phyloP scores from a whole-genome alignment of 1,284 basidiomycete species.

The Malassezia slooffiae region DNA sequence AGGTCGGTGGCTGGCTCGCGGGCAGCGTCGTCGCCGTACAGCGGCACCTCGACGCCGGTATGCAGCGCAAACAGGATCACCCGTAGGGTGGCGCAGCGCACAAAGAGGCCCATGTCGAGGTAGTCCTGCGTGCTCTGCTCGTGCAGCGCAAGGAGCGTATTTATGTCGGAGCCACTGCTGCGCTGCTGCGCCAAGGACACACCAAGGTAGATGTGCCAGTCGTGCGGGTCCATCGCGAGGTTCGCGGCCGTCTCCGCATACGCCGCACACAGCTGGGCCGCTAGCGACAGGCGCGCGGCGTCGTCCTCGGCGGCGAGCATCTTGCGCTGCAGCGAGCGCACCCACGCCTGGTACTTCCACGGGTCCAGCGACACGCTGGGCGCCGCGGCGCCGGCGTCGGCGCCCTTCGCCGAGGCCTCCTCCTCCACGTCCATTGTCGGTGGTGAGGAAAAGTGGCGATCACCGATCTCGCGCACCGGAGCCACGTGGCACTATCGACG shows the following conservation, averaged over 20 bases:
- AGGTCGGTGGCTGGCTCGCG: neutral
- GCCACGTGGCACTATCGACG: too few relatives aligned
- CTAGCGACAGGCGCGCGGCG: neutral
- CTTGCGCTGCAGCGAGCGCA: slow-evolving; percentile 6
- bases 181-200: neutral
- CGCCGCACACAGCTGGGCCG: neutral
- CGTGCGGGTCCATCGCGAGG: slow-evolving; percentile 7
- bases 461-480: too few relatives aligned
- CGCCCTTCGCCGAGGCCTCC: slow-evolving; percentile 3
- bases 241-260: neutral
- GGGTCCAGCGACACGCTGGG: slow-evolving; percentile 9
- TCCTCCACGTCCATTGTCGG: too few relatives aligned
- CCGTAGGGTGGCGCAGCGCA: slow-evolving; percentile 18
- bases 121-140: slow-evolving; percentile 12
- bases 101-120: slow-evolving; percentile 13
- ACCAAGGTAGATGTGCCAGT: slow-evolving; percentile 16
- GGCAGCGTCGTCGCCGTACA: neutral
- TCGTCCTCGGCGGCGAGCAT: slow-evolving; percentile 4
- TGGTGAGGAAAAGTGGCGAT: too few relatives aligned
- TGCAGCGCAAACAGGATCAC: neutral
- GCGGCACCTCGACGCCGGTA: neutral
- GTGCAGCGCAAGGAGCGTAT: slow-evolving; percentile 19
- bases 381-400: neutral
- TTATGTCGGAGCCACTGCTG: too few relatives aligned
- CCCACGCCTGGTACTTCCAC: slow-evolving; percentile 8